Evolutionary conservation across 2,329 filamentous ascomycete genomes (phyloP).

Genomic region (Teratosphaeriaceae sp.): DNA sequence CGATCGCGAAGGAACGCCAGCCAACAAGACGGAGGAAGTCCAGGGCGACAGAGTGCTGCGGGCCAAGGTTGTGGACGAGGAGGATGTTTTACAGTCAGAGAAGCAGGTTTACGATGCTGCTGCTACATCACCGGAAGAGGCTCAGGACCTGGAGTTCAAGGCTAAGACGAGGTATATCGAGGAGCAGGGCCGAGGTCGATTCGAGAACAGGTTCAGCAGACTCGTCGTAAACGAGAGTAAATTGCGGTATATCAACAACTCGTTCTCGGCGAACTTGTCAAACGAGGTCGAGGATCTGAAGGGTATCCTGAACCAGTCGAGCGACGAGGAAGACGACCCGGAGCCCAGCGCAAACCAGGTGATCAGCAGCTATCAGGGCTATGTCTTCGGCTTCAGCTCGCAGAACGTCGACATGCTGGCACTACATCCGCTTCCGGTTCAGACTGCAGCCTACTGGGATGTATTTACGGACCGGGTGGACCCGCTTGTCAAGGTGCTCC

Average conservation of each 20-base stretch:
- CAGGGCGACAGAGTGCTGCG: not conserved
- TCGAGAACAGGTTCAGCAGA: constrained; percentile 53
- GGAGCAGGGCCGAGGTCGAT: constrained; percentile 19
- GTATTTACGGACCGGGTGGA: constrained; percentile 69
- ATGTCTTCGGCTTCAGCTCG: constrained; percentile 67
- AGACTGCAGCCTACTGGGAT: constrained; percentile 62
- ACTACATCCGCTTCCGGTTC: constrained; percentile 59
- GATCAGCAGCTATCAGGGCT: constrained; percentile 58
- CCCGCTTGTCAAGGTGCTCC: constrained; percentile 63
- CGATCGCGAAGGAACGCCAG: constrained; percentile 5
- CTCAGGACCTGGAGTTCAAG: not conserved
- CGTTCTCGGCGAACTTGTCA: constrained; percentile 66
- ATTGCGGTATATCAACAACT: constrained; percentile 67
- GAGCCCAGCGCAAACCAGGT: constrained; percentile 31
- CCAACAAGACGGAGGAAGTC: not conserved
- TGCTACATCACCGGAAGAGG: not conserved
- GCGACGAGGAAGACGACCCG: constrained; percentile 53
- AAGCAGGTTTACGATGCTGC: not conserved
- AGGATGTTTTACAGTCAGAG: not conserved
- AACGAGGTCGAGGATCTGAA: constrained; percentile 64
- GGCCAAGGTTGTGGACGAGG: not conserved
- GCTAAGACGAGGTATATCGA: constrained; percentile 22
- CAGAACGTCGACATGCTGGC: constrained; percentile 59
- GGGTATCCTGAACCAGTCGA: constrained; percentile 55
- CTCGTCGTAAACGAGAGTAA: constrained; percentile 65